These are phyloP conservation scores for Aquilaria malaccensis DNA, from an alignment of 345 rosid genomes.

Conservation along the genomic window DNA sequence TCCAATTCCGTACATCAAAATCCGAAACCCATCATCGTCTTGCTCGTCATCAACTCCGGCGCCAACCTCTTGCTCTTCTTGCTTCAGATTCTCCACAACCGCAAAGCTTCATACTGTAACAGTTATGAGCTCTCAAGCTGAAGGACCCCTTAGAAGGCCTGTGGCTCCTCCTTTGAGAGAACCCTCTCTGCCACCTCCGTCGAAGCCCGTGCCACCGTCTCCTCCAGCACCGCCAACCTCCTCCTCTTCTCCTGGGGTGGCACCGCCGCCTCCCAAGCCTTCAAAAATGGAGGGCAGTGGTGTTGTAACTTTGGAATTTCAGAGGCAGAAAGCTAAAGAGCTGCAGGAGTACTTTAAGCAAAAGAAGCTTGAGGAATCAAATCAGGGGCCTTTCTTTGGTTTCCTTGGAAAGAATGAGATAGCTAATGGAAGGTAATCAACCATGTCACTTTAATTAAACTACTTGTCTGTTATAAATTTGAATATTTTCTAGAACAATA, in stretches of 20 bases:
- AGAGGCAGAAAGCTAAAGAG: conserved; percentile 87
- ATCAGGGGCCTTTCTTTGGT: conserved; percentile 91
- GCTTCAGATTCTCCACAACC: conserved; percentile 37
- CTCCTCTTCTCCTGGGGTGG: conserved; percentile 17
- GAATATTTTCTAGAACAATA: neutral
- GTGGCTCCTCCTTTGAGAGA: conserved; percentile 53
- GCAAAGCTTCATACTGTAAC: conserved; percentile 30
- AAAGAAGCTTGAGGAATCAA: conserved; percentile 81
- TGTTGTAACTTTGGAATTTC: conserved; percentile 67
- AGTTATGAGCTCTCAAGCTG: conserved; percentile 61
- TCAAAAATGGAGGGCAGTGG: conserved; percentile 26
- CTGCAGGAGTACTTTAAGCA: conserved; percentile 80
- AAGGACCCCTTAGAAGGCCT: conserved; percentile 89
- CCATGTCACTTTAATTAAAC: neutral
- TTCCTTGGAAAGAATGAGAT: conserved; percentile 83
- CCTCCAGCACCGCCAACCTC: conserved; percentile 19
- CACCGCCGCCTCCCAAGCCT: conserved; percentile 22
- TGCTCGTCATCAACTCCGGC: conserved; percentile 32
- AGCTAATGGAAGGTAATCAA: conserved; percentile 73
- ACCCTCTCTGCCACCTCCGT: conserved; percentile 39
- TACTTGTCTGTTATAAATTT: neutral
- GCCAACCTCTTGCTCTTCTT: conserved; percentile 24
- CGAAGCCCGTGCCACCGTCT: conserved; percentile 21
- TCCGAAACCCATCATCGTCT: conserved; percentile 46
- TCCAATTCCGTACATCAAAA: conserved; percentile 51